phyloP scores from a whole-genome alignment of 2,329 filamentous ascomycete species.

The Diaporthe eres region DNA sequence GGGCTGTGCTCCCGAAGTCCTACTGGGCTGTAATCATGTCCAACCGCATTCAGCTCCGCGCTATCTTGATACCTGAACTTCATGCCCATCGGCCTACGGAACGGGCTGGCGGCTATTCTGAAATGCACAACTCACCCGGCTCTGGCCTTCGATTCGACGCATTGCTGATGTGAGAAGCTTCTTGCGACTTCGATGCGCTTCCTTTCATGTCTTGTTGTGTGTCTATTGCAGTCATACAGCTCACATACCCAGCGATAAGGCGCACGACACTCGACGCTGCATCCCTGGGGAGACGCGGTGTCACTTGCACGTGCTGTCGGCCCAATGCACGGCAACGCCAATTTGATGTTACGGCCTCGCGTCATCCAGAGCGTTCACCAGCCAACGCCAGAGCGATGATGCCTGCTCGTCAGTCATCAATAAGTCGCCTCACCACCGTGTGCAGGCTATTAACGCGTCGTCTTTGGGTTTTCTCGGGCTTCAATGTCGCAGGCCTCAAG shows the following conservation, averaged over 20 bases:
- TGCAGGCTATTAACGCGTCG: constrained; percentile 1
- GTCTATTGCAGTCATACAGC: constrained; percentile 14
- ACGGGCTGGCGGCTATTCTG: constrained; percentile 38
- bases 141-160: constrained; percentile 21
- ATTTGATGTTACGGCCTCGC: background rate
- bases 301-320: constrained; percentile 11
- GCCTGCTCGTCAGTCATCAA: constrained; percentile 19
- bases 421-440: constrained; percentile 15
- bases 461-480: constrained; percentile 29
- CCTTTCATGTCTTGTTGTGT: background rate
- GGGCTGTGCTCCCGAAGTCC: constrained; percentile 28
- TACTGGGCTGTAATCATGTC: constrained; percentile 30
- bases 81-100: constrained; percentile 31
- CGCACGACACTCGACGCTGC: constrained; percentile 9
- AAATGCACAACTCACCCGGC: background rate
- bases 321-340: constrained; percentile 30
- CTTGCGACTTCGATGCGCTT: constrained; percentile 35
- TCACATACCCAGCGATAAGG: constrained; percentile 28
- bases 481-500: constrained; percentile 23
- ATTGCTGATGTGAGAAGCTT: constrained; percentile 28
- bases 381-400: constrained; percentile 29
- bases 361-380: constrained; percentile 23
- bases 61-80: constrained; percentile 27
- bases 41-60: background rate
- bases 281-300: constrained; percentile 13